phyloP scores from a whole-genome alignment of 2,329 filamentous ascomycete genomes.

The Phyllosticta citrichinensis region DNA sequence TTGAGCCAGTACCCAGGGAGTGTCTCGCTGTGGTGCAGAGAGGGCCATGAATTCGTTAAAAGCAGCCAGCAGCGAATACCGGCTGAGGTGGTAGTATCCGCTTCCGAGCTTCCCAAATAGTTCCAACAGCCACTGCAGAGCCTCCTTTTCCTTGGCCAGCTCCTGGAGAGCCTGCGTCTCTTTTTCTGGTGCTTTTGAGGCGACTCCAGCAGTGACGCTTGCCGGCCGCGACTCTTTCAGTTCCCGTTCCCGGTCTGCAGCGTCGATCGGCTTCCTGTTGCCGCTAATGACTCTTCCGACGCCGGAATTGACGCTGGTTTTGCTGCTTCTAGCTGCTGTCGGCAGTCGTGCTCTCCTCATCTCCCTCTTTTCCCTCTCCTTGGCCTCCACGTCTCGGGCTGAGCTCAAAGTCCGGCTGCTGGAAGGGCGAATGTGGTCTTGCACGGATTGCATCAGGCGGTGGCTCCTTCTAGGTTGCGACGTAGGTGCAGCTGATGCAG shows the following conservation, averaged over 20 bases:
- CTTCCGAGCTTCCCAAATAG: constrained; percentile 71
- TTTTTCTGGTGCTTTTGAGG: constrained; percentile 17
- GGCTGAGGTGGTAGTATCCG: constrained; percentile 68
- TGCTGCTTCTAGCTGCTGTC: constrained; percentile 55
- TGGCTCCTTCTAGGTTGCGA: constrained; percentile 36
- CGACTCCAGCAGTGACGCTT: constrained; percentile 16
- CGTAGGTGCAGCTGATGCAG: constrained; percentile 29
- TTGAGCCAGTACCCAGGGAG: constrained; percentile 85
- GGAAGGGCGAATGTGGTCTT: constrained; percentile 55
- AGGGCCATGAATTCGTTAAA: constrained; percentile 63
- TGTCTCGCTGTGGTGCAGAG: constrained; percentile 68
- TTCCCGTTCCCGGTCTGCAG: constrained; percentile 52
- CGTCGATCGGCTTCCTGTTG: constrained; percentile 69
- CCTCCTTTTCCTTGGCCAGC: constrained; percentile 55
- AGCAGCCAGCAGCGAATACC: constrained; percentile 70
- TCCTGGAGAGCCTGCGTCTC: constrained; percentile 19
- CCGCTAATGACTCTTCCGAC: constrained; percentile 84
- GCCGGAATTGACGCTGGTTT: constrained; percentile 53
- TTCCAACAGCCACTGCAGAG: constrained; percentile 66
- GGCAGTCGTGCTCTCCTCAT: constrained; percentile 70
- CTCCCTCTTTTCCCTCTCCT: constrained; percentile 53
- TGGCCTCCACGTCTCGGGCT: constrained; percentile 42
- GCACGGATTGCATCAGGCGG: constrained; percentile 38
- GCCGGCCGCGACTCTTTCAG: constrained; percentile 46
- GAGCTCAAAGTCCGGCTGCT: constrained; percentile 51